phyloP scores from a whole-genome alignment of 2,329 filamentous ascomycete species.

The Sporothrix variecibatus region DNA sequence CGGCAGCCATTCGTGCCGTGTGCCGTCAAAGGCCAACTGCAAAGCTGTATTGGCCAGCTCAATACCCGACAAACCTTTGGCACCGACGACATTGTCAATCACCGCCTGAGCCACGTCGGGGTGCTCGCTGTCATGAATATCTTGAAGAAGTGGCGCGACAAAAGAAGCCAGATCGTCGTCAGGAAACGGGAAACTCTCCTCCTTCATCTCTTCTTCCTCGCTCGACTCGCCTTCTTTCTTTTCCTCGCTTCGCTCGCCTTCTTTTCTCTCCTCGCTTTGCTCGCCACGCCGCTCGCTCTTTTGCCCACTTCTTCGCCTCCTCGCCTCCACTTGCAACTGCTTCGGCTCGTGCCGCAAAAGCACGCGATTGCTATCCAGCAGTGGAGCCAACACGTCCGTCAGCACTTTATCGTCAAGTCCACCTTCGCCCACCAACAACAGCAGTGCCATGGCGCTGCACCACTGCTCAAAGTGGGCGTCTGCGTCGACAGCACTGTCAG shows the following conservation, averaged over 20 bases:
- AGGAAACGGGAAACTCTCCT: background rate
- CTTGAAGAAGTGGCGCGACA: background rate
- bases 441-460: background rate
- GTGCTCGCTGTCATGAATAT: background rate
- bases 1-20: background rate
- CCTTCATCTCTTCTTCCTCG: background rate
- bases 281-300: background rate
- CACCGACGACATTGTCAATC: background rate
- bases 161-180: background rate
- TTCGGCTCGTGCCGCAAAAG: background rate
- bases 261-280: background rate
- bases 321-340: background rate
- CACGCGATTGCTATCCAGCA: background rate
- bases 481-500: background rate
- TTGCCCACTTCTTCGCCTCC: background rate
- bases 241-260: background rate
- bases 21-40: background rate
- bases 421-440: background rate
- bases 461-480: conserved; percentile 10
- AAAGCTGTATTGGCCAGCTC: background rate
- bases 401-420: background rate
- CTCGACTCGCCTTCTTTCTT: background rate
- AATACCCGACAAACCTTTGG: background rate
- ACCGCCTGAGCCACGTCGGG: background rate
- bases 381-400: background rate